These are phyloP conservation scores for Piper betle DNA, from an alignment of 164 flowering plant species.

Conservation along the genomic window DNA sequence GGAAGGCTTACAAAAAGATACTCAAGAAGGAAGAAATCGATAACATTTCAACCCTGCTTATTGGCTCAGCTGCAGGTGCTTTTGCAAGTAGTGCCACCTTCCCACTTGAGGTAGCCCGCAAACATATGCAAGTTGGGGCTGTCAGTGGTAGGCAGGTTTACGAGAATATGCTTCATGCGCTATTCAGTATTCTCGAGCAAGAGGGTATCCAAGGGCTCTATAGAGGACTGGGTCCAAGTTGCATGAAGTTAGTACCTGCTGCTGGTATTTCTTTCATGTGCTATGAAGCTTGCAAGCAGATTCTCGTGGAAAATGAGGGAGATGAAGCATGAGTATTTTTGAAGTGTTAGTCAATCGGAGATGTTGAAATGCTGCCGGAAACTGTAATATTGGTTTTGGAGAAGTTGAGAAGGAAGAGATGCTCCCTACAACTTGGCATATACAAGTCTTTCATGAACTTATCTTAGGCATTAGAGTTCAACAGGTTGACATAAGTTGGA, in stretches of 20 bases:
- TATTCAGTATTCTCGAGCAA: conserved; percentile 33
- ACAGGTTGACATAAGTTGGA: too few relatives aligned
- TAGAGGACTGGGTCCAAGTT: conserved; percentile 72
- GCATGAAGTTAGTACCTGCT: conserved; percentile 72
- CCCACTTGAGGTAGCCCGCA: conserved; percentile 78
- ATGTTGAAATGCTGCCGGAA: too few relatives aligned
- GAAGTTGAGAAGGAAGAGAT: neutral
- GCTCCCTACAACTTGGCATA: neutral
- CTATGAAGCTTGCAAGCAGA: conserved; percentile 74
- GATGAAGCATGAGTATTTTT: conserved; percentile 16
- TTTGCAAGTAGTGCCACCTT: conserved; percentile 68
- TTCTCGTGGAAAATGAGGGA: conserved; percentile 41
- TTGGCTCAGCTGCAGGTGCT: conserved; percentile 77
- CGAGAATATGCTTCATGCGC: conserved; percentile 60
- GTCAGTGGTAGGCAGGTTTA: conserved; percentile 50
- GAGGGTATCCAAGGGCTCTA: conserved; percentile 64
- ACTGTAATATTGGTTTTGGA: too few relatives aligned
- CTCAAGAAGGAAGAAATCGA: conserved; percentile 44
- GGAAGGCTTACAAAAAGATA: conserved; percentile 42
- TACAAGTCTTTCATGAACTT: too few relatives aligned
- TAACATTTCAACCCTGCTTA: conserved; percentile 52
- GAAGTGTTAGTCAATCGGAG: neutral
- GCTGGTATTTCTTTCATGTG: conserved; percentile 92
- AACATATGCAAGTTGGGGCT: conserved; percentile 83
- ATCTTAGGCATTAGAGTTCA: too few relatives aligned